Evolutionary conservation across 179 eudicot species (phyloP), one percentile per base, ranked within the genome.

Genomic region (Gypsophila paniculata): DNA sequence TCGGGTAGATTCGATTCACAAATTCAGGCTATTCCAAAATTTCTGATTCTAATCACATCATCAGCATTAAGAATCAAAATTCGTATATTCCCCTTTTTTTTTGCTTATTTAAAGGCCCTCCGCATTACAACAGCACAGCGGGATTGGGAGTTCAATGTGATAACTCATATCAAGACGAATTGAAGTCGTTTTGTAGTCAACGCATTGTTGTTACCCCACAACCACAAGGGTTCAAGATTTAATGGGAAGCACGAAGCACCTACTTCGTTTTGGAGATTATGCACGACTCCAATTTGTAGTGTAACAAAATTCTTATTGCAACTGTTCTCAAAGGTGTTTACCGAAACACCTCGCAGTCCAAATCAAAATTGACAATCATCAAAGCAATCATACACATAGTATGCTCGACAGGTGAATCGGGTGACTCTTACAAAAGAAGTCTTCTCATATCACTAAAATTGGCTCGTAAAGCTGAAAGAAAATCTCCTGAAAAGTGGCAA

Each of bases 401-500:
- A 11, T 21, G 12, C 39, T 53, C 55, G 22, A 25, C 46, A 23
- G 63, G 8, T 29, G 46, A 18, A 15, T 72, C 46, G n/a, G 63
- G 8, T 42, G 46, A 42, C 2, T 0, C 29, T 72, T 64, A 90
- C 80, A 92, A 77, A 26, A 92, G 85, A 74, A 92, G 86, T 78
- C 92, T 85, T 65, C 77, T 75, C 22, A 90, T 87, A 61, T 92
- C 89, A 69, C 85, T 81, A 78, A 92, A 92, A 80, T 92, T 90
- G 51, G 86, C 83, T 74, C 79, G 79, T 79, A 92, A 68, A 26
- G 89, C 88, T 18, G 84, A 70, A 38, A 93, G 72, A 79, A 93
- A 93, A n/a, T 80, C 82, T 59, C 95, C 98, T 93, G 83, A 64
- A 68, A 82, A 10, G 53, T 11, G 58, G 15, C 21, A 13, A 65